These are phyloP conservation scores for Xylariomycetidae sp. DNA, from an alignment of 2,329 filamentous ascomycete species.

Conservation along the genomic window DNA sequence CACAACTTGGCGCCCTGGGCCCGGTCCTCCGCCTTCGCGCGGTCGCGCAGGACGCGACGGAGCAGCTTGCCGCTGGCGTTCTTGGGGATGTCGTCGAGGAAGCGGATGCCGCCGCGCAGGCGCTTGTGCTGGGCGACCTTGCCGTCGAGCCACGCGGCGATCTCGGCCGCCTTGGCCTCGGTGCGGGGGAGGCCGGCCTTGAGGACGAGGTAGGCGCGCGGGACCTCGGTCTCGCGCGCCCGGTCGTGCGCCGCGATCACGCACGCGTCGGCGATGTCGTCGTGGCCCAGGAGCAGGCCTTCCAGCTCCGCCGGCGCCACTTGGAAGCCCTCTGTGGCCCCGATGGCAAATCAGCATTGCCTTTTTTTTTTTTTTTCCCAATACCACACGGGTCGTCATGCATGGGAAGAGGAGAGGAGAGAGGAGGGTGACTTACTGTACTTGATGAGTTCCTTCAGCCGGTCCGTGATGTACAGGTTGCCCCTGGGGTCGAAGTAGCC, in stretches of 20 bases:
- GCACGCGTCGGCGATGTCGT: constrained; percentile 49
- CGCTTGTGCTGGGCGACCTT: constrained; percentile 35
- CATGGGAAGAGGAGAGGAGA: background rate
- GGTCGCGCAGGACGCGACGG: constrained; percentile 47
- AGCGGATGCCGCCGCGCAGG: constrained; percentile 34
- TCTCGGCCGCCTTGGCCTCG: constrained; percentile 33
- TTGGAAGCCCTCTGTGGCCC: constrained; percentile 60
- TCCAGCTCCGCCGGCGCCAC: constrained; percentile 63
- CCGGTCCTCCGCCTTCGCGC: constrained; percentile 29
- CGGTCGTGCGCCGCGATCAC: constrained; percentile 58
- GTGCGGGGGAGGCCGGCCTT: constrained; percentile 30
- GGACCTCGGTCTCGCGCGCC: constrained; percentile 60
- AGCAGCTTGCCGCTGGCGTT: constrained; percentile 60
- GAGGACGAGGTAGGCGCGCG: constrained; percentile 58
- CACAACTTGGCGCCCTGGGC: constrained; percentile 23
- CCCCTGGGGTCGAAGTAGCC: constrained; percentile 70
- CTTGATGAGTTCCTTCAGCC: constrained; percentile 64
- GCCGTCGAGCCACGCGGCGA: constrained; percentile 30
- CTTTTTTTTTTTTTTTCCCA: background rate
- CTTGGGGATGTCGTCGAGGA: constrained; percentile 54
- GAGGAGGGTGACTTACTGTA: constrained; percentile 40
- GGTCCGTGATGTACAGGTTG: constrained; percentile 87
- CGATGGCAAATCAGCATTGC: background rate
- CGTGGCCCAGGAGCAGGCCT: constrained; percentile 36
- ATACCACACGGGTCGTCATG: background rate